Conservation (phyloP, 768 basidiomycete genomes). For the Mycena belliarum region DNA sequence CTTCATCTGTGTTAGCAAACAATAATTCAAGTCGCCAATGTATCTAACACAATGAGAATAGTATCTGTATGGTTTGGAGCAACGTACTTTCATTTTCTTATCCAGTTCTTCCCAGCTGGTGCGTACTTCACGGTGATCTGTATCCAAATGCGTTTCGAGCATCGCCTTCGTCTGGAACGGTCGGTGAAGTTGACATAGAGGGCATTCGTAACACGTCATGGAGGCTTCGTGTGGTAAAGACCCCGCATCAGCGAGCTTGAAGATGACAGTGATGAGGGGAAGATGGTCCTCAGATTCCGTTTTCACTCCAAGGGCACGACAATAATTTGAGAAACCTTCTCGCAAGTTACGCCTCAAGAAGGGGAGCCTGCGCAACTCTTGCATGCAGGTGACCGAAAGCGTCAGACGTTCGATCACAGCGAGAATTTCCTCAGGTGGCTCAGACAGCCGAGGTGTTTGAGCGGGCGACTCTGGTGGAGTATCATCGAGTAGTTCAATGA, state of each 20-base stretch:
- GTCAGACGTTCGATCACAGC: slow-evolving; percentile 35
- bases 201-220: slow-evolving; percentile 37
- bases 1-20: neutral
- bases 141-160: slow-evolving; percentile 48
- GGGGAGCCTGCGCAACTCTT: slow-evolving; percentile 44
- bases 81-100: slow-evolving; percentile 22
- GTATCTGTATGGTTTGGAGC: neutral
- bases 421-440: slow-evolving; percentile 37
- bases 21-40: slow-evolving; percentile 3
- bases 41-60: neutral
- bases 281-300: slow-evolving; percentile 11
- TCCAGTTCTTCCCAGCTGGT: slow-evolving; percentile 37
- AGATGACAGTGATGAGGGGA: neutral
- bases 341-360: slow-evolving; percentile 58
- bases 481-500: slow-evolving; percentile 19
- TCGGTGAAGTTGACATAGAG: slow-evolving; percentile 52
- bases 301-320: slow-evolving; percentile 38
- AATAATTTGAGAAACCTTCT: slow-evolving; percentile 47
- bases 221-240: slow-evolving; percentile 28
- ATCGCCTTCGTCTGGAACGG: slow-evolving; percentile 42
- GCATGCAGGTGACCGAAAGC: slow-evolving; percentile 36
- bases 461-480: slow-evolving; percentile 12
- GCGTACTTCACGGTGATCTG: slow-evolving; percentile 48
- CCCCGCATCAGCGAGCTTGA: slow-evolving; percentile 21
- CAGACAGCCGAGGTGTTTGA: neutral